Evolutionary conservation across 1,284 basidiomycete species (phyloP).

Genomic region (Afroboletus lepidellus): DNA sequence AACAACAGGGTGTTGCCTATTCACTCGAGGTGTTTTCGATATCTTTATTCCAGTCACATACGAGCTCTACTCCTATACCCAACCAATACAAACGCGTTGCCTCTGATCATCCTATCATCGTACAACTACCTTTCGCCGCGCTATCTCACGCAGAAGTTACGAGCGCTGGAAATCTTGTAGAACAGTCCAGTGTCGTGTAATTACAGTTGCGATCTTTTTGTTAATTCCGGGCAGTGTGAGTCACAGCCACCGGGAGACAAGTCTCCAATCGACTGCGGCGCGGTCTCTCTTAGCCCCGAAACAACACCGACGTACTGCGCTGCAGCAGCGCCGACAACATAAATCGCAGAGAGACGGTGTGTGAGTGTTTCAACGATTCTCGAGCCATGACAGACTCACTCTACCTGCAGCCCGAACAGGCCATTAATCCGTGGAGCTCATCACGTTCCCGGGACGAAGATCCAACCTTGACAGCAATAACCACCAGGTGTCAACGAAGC

Average conservation of each 20-base stretch:
- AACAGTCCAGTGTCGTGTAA: too few relatives aligned
- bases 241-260: slow-evolving; percentile 13
- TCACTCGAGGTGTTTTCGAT: not conserved
- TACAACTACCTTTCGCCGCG: not conserved
- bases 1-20: not conserved
- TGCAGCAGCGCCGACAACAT: slow-evolving; percentile 7
- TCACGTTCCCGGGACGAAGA: not conserved
- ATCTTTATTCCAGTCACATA: not conserved
- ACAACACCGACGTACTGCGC: slow-evolving; percentile 10
- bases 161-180: slow-evolving; percentile 3
- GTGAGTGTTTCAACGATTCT: not conserved
- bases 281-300: not conserved
- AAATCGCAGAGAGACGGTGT: slow-evolving; percentile 11
- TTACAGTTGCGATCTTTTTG: too few relatives aligned
- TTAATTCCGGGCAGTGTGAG: too few relatives aligned
- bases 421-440: slow-evolving; percentile 13
- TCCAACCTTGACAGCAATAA: too few relatives aligned
- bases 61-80: not conserved
- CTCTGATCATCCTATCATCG: not conserved
- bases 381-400: not conserved
- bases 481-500: not conserved
- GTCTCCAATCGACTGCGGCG: slow-evolving; percentile 13
- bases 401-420: slow-evolving; percentile 3
- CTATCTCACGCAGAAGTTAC: not conserved
- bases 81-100: slow-evolving; percentile 1